Percentiles rank a stretch among this genome's conserved stretches.
Evolutionary conservation across 495 filamentous ascomycete genomes (phyloP).

Genomic region (Tuber umbilicatum): DNA sequence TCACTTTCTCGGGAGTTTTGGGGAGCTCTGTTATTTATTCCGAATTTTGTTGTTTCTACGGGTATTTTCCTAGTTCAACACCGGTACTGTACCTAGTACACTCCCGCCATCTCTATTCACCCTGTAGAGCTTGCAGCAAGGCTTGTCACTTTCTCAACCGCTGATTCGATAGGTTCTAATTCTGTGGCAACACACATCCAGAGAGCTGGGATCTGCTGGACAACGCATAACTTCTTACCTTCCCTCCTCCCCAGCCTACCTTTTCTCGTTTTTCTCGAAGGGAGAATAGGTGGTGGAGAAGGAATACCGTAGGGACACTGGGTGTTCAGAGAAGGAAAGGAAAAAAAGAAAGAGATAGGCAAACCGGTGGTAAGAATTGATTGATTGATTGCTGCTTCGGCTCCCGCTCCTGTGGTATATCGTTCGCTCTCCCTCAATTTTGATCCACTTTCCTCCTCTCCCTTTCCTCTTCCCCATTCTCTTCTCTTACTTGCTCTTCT

Average conservation of each 20-base stretch:
- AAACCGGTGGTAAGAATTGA: background rate
- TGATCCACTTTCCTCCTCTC: background rate
- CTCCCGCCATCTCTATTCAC: background rate
- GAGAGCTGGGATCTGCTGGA: slow-evolving; percentile 26
- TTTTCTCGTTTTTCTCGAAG: slow-evolving; percentile 2
- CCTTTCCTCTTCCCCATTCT: no score
- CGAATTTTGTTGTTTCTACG: background rate
- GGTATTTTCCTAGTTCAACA: slow-evolving; percentile 1
- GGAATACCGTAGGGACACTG: background rate
- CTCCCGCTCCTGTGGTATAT: background rate
- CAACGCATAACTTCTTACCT: slow-evolving; percentile 30
- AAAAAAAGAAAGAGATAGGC: slow-evolving; percentile 1
- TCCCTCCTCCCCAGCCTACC: slow-evolving; percentile 23
- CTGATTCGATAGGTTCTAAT: slow-evolving; percentile 19
- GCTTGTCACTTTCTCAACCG: slow-evolving; percentile 19
- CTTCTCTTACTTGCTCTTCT: slow-evolving; percentile 4
- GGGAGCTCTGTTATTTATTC: background rate
- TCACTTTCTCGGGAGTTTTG: background rate
- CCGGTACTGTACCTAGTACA: background rate
- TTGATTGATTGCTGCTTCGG: background rate
- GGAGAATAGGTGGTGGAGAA: background rate
- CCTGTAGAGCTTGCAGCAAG: slow-evolving; percentile 14
- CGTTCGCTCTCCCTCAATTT: background rate
- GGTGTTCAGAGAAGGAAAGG: background rate
- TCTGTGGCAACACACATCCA: slow-evolving; percentile 18